Evolutionary conservation across 345 rosid genomes (phyloP), one percentile per base, ranked within the genome.

Genomic region (Mallotus nudiflorus): DNA sequence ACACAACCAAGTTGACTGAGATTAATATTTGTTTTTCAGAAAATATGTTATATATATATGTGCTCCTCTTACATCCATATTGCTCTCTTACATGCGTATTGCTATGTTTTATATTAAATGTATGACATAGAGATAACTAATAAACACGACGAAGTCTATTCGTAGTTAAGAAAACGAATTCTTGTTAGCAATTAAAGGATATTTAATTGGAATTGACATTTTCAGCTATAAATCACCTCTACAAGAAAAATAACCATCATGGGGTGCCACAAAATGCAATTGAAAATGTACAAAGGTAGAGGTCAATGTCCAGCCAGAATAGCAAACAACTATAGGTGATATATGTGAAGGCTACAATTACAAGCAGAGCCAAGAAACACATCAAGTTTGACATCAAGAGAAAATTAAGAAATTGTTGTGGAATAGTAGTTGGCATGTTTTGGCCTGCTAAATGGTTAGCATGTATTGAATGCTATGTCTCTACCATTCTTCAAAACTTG

Each of bases 301-400:
- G 49, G 31, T 40, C 61, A 56, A 6, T 16, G 28, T 56, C 37
- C 6, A 22, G 31, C 11, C 8, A 62, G 10, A 44, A 62, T 11
- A 39, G 42, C 31, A 62, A 20, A 62, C 50, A 39, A 42, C 66
- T 62, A 46, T 62, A 19, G 44, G 33, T 50, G 45, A 66, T 8
- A 18, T 15, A 8, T 3, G 25, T 15, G 22, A 50, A 27, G 53
- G 27, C 6, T 66, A 18, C 11, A 18, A 46, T 15, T 33, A 37
- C 1, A 20, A n/a, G 19, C 4, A 57, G 46, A 50, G n/a, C 13
- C 67, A 29, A 65, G 51, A n/a, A 20, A 20, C 24, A n/a, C 9
- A 59, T 39, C 6, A 28, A 33, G 18, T 20, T 67, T 24, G 3
- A 27, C 15, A 52, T 9, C n/a, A 35, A 54, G 35, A 5, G 24